phyloP scores from a whole-genome alignment of 352 stramenopile species.

The Blastocystis sp. region DNA sequence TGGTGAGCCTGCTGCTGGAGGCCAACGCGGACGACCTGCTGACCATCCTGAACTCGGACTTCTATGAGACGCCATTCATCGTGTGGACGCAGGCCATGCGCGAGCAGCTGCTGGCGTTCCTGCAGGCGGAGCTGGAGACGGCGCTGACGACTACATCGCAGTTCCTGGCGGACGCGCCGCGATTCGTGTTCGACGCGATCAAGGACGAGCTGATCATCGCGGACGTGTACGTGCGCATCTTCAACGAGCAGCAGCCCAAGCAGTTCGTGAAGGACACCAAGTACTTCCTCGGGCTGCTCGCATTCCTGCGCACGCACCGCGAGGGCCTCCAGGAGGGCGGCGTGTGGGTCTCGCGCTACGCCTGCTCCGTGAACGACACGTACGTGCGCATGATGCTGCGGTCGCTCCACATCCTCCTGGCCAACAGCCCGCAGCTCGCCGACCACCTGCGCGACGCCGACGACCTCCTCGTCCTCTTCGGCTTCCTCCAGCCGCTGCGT shows the following conservation, averaged over 20 bases:
- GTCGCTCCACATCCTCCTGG: constrained; percentile 22
- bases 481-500: constrained; percentile 22
- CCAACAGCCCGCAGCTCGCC: not conserved
- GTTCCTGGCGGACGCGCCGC: not conserved
- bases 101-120: constrained; percentile 29
- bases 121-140: not conserved
- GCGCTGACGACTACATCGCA: not conserved
- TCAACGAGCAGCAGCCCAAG: constrained; percentile 30
- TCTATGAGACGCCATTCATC: constrained; percentile 57
- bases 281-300: constrained; percentile 26
- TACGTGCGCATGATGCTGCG: constrained; percentile 61
- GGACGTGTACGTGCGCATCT: constrained; percentile 55
- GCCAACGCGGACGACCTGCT: constrained; percentile 32
- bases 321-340: not conserved
- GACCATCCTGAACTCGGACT: constrained; percentile 37
- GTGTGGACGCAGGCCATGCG: constrained; percentile 40
- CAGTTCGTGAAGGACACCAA: constrained; percentile 57
- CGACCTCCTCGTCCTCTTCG: constrained; percentile 36
- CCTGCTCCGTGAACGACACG: not conserved
- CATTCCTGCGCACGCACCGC: not conserved
- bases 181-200: constrained; percentile 52
- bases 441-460: not conserved
- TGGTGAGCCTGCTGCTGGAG: constrained; percentile 9
- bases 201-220: constrained; percentile 47
- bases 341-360: constrained; percentile 26